Base-by-base conservation (phyloP, 2,329 filamentous ascomycete species). In the Cladophialophora carrionii region DNA sequence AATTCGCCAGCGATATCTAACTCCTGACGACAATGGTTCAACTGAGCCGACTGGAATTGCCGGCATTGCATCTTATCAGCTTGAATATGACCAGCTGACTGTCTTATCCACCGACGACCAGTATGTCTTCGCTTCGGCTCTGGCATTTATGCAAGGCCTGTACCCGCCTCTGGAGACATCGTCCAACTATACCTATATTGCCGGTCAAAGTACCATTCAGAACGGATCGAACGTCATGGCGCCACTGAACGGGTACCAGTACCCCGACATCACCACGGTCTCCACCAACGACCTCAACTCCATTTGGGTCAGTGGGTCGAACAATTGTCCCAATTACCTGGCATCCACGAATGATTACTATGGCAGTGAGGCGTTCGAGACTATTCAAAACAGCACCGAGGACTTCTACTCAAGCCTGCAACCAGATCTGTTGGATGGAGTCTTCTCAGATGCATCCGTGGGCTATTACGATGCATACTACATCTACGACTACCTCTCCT, bases 121-220 rank as follows among this genome's bases (percentile, higher is more conserved):
- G 64, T 80, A 79, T 61, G 78, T 80, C 2, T 72, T 81, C 37
- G 81, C 81, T 1, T 85, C 84, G 2, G 84, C 85, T 12, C 82
- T 85, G 69, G 85, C 86, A 2, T 87, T 87, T 70, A 80, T 88
- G 78, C 85, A 87, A 72, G 85, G 84, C 7, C 75, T 88, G 9
- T 88, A 87, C 72, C 85, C 85, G 37, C 84, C 85, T 12, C 68
- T 78, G 3, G 71, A 71, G 1, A 73, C 75, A 55, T 72, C 74
- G 3, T 74, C 77, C 56, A 75, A 74, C 61, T 69, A 73, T 54
- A 72, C 73, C 22, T 73, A 73, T 59, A 68, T 74, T 43, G 74
- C 78, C 64, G 71, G 74, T 5, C 74, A 77, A n/a, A 78, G 76
- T 20, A 70, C 79, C 9, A 73, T 83, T 24, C 78, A 82, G n/a